These are phyloP conservation scores for Fusarium lateritium DNA, from an alignment of 2,329 filamentous ascomycete genomes.

Conservation along the genomic window DNA sequence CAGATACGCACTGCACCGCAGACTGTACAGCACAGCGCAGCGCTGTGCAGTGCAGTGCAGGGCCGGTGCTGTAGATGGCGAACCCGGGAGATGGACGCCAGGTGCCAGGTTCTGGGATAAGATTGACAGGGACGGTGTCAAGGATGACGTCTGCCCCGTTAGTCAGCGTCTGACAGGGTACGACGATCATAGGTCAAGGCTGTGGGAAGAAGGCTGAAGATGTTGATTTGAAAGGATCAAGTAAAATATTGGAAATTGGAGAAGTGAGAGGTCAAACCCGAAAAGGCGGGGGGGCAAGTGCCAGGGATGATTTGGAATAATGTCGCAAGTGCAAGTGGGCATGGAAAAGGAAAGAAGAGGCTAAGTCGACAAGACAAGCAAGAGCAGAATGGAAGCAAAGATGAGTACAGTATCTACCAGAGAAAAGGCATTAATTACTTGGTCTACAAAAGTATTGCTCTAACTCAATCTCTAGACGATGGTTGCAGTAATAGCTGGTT, in stretches of 20 bases:
- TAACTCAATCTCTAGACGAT: conserved; percentile 24
- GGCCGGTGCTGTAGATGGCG: conserved; percentile 23
- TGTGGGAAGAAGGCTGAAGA: conserved; percentile 30
- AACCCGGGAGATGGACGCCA: conserved; percentile 30
- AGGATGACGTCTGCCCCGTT: conserved; percentile 43
- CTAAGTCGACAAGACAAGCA: conserved; percentile 9
- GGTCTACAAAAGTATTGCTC: conserved; percentile 14
- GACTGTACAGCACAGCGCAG: conserved; percentile 3
- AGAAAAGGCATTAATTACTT: not conserved
- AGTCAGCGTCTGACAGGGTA: conserved; percentile 46
- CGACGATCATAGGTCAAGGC: conserved; percentile 16
- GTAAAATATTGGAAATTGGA: conserved; percentile 41
- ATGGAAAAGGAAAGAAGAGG: conserved; percentile 8
- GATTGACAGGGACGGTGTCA: conserved; percentile 41
- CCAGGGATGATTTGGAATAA: conserved; percentile 25
- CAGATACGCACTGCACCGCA: conserved; percentile 16
- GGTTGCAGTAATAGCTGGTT: conserved; percentile 6
- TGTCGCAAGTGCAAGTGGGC: conserved; percentile 14
- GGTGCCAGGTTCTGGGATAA: conserved; percentile 29
- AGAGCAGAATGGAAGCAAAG: conserved; percentile 1
- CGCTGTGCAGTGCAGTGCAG: not conserved
- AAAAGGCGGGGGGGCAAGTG: conserved; percentile 26
- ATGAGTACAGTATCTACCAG: not conserved
- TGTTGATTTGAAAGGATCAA: conserved; percentile 36
- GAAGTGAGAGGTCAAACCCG: conserved; percentile 4